phyloP scores from a whole-genome alignment of 306 rosid genomes.

The Prunus fruticosa region DNA sequence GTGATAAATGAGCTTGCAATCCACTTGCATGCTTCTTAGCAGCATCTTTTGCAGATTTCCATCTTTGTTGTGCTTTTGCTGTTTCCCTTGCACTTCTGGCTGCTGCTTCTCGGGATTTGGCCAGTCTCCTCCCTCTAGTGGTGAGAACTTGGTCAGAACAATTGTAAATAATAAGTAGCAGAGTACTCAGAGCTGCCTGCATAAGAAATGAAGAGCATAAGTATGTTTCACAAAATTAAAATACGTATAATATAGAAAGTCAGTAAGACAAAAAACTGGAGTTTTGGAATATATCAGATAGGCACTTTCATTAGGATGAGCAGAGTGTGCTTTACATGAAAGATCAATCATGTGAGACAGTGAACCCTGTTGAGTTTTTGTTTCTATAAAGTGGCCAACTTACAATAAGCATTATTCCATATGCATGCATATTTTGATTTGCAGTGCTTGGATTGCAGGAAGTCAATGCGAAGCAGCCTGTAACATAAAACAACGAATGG shows the following conservation, averaged over 20 bases:
- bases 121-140: constrained; percentile 75
- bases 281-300: too few relatives aligned
- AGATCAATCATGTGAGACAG: too few relatives aligned
- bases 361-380: too few relatives aligned
- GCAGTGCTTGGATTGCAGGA: too few relatives aligned
- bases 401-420: too few relatives aligned
- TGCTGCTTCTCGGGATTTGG: constrained; percentile 87
- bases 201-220: constrained; percentile 46
- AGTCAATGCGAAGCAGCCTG: too few relatives aligned
- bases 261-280: constrained; percentile 2
- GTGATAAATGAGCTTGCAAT: constrained; percentile 79
- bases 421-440: too few relatives aligned
- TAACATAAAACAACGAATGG: too few relatives aligned
- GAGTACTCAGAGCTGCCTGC: constrained; percentile 94
- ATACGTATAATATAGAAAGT: not conserved
- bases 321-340: too few relatives aligned
- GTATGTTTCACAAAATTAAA: not conserved
- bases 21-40: constrained; percentile 79
- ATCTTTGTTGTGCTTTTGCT: constrained; percentile 73
- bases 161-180: constrained; percentile 92
- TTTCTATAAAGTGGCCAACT: too few relatives aligned
- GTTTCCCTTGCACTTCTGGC: constrained; percentile 78
- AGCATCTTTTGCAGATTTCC: constrained; percentile 76
- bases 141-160: constrained; percentile 93
- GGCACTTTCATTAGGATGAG: too few relatives aligned